phyloP scores from a whole-genome alignment of 1,284 basidiomycete species.

The Leccinum solheimii region DNA sequence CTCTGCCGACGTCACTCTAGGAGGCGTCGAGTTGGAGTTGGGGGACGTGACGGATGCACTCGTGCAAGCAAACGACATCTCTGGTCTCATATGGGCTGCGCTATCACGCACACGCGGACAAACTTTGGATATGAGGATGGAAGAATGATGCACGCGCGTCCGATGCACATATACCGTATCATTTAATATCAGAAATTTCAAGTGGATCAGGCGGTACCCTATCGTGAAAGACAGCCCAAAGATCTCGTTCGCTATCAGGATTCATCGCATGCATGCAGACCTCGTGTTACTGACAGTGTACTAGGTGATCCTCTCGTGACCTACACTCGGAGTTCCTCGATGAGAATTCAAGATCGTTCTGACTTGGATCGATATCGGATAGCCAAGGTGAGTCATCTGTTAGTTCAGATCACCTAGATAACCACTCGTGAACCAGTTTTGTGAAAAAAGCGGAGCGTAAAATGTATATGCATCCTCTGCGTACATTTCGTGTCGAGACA shows the following conservation, averaged over 20 bases:
- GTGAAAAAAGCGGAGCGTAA: no score
- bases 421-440: no score
- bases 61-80: conserved; percentile 67
- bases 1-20: conserved; percentile 52
- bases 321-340: background rate
- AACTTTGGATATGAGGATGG: background rate
- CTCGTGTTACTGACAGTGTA: background rate
- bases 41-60: conserved; percentile 63
- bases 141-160: conserved; percentile 1
- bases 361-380: background rate
- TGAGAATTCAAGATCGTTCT: background rate
- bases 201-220: background rate
- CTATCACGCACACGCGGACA: conserved; percentile 43
- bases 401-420: background rate
- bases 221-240: no score
- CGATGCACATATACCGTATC: background rate
- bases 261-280: background rate
- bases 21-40: conserved; percentile 52
- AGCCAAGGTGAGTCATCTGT: background rate
- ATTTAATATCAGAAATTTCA: background rate
- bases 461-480: no score
- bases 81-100: conserved; percentile 68
- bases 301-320: background rate
- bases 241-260: background rate
- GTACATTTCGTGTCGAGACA: background rate